phyloP scores from a whole-genome alignment of 2,329 filamentous ascomycete genomes.

The Aspergillus ustus region DNA sequence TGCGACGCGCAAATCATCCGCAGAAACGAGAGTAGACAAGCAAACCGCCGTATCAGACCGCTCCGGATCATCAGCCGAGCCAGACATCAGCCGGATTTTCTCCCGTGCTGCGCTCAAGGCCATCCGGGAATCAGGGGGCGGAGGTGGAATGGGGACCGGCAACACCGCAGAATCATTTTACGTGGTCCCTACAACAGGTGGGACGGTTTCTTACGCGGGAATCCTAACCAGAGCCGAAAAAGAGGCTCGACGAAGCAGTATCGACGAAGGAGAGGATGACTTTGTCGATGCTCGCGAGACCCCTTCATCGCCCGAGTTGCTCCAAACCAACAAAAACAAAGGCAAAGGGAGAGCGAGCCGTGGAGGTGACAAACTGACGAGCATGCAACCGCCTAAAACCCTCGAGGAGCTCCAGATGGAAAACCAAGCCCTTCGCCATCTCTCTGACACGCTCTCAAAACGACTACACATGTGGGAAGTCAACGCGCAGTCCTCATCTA shows the following conservation, averaged over 20 bases:
- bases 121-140: constrained; percentile 66
- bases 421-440: constrained; percentile 81
- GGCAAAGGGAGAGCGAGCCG: constrained; percentile 37
- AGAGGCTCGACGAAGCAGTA: constrained; percentile 48
- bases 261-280: constrained; percentile 76
- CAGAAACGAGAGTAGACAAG: constrained; percentile 43
- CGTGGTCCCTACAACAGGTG: constrained; percentile 87
- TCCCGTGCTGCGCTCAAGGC: constrained; percentile 83
- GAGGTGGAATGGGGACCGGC: constrained; percentile 43
- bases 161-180: constrained; percentile 79
- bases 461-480: constrained; percentile 93
- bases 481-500: constrained; percentile 83
- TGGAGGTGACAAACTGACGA: constrained; percentile 38
- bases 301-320: constrained; percentile 54
- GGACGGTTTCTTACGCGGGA: constrained; percentile 89
- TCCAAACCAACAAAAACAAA: constrained; percentile 46
- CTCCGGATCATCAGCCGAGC: constrained; percentile 56
- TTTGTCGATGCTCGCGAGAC: constrained; percentile 87
- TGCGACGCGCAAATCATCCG: constrained; percentile 36
- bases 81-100: constrained; percentile 82
- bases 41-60: constrained; percentile 46
- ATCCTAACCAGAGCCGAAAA: constrained; percentile 68
- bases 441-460: constrained; percentile 83
- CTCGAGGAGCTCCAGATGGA: constrained; percentile 88
- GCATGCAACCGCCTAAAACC: constrained; percentile 59